Conservation (phyloP, 495 filamentous ascomycete genomes). For the Sabuloglossum arenarium region DNA sequence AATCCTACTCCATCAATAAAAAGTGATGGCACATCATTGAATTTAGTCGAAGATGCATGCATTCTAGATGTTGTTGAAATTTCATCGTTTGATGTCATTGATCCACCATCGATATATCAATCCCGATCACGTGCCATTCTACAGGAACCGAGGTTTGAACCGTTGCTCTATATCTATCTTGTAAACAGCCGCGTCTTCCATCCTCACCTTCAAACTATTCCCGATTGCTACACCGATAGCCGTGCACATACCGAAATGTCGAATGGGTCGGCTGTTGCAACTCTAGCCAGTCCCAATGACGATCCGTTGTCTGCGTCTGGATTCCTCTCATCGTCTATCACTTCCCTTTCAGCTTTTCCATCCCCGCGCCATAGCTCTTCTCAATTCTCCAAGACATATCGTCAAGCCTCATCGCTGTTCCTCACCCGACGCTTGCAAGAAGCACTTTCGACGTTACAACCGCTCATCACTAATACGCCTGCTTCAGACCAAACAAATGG, state of each 20-base stretch:
- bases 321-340: conserved; percentile 17
- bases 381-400: conserved; percentile 66
- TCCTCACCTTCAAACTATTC: not conserved
- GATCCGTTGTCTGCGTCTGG: not conserved
- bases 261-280: not conserved
- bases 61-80: too few relatives aligned
- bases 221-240: not conserved
- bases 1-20: too few relatives aligned
- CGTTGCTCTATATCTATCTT: too few relatives aligned
- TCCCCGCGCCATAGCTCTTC: conserved; percentile 26
- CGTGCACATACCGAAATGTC: not conserved
- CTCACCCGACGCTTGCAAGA: conserved; percentile 81
- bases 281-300: not conserved
- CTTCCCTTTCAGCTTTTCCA: conserved; percentile 23
- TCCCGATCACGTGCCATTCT: too few relatives aligned
- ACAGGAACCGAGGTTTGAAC: too few relatives aligned
- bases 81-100: too few relatives aligned
- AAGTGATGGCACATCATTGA: too few relatives aligned
- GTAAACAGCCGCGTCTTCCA: not conserved
- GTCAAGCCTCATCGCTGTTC: conserved; percentile 77
- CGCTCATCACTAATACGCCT: conserved; percentile 39
- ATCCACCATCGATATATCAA: too few relatives aligned
- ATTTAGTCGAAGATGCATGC: too few relatives aligned
- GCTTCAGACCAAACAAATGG: conserved; percentile 19
- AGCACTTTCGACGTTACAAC: conserved; percentile 60